phyloP scores from a whole-genome alignment of 441 rosid genomes.

The Adansonia madagascariensis region DNA sequence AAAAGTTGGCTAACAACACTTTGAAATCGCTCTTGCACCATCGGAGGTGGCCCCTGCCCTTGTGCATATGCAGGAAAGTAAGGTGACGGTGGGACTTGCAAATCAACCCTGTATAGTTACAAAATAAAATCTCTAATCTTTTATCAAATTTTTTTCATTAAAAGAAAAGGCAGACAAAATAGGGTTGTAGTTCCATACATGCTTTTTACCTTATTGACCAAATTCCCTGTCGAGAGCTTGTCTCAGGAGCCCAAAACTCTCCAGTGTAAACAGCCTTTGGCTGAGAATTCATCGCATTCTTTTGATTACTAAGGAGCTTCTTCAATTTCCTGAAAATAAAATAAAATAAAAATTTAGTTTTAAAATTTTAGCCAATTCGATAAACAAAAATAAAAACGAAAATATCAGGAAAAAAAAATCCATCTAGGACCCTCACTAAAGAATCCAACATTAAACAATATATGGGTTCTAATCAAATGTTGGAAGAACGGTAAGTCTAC shows the following conservation, averaged over 20 bases:
- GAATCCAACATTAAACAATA: constrained; percentile 4
- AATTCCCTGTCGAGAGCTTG: constrained; percentile 53
- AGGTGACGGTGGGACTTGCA: constrained; percentile 76
- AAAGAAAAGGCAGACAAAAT: neutral
- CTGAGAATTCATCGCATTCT: constrained; percentile 37
- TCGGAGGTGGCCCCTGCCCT: constrained; percentile 85
- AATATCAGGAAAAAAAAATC: neutral
- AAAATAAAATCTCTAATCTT: neutral
- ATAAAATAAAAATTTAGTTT: neutral
- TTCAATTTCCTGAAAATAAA: constrained; percentile 51
- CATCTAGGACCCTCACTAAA: neutral
- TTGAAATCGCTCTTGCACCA: constrained; percentile 88
- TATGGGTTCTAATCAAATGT: neutral
- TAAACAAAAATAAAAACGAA: neutral
- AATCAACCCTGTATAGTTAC: constrained; percentile 66
- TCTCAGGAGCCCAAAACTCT: constrained; percentile 47
- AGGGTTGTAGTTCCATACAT: neutral
- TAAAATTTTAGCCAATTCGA: neutral
- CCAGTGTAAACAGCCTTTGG: constrained; percentile 59
- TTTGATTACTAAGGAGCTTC: constrained; percentile 46
- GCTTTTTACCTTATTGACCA: constrained; percentile 81
- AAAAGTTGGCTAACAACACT: constrained; percentile 88
- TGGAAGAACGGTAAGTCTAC: neutral
- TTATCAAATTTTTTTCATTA: neutral
- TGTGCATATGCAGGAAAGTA: constrained; percentile 74